Evolutionary conservation across 768 basidiomycete genomes (phyloP).

Genomic region (Daedaleopsis sinensis): DNA sequence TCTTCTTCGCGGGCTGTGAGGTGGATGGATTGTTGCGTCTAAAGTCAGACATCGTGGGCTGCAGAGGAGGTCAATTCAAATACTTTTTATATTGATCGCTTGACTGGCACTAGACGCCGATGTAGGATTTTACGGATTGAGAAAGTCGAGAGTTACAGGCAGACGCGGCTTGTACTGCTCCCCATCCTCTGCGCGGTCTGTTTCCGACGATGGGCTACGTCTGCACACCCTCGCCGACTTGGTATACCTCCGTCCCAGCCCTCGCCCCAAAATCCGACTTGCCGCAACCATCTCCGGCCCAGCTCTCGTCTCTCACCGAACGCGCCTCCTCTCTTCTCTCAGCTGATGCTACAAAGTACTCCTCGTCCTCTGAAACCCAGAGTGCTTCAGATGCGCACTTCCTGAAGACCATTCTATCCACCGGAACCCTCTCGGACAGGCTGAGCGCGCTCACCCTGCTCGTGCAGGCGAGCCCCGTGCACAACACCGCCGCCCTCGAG

Average conservation of each 20-base stretch:
- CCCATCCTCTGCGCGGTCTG: too few species aligned
- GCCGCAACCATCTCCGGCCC: constrained; percentile 42
- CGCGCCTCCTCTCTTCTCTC: constrained; percentile 54
- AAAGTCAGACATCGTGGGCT: too few species aligned
- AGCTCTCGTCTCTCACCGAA: constrained; percentile 46
- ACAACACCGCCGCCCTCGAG: constrained; percentile 82
- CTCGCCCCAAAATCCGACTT: constrained; percentile 36
- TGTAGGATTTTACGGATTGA: too few species aligned
- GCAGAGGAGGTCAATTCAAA: too few species aligned
- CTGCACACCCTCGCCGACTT: constrained; percentile 39
- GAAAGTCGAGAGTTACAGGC: too few species aligned
- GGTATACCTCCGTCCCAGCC: constrained; percentile 53
- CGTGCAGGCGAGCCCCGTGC: constrained; percentile 85
- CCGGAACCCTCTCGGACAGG: constrained; percentile 90
- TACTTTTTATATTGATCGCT: too few species aligned
- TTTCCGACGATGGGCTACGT: not conserved
- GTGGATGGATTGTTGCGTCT: too few species aligned
- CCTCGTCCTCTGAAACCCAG: constrained; percentile 51
- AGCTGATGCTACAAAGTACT: constrained; percentile 46
- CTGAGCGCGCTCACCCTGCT: constrained; percentile 89
- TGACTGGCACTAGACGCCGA: too few species aligned
- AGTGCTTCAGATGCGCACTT: constrained; percentile 75
- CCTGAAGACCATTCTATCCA: constrained; percentile 80
- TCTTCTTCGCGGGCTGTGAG: too few species aligned
- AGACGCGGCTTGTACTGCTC: too few species aligned